Conservation (phyloP, 2,329 filamentous ascomycete genomes). For the Plenodomus lindquistii region DNA sequence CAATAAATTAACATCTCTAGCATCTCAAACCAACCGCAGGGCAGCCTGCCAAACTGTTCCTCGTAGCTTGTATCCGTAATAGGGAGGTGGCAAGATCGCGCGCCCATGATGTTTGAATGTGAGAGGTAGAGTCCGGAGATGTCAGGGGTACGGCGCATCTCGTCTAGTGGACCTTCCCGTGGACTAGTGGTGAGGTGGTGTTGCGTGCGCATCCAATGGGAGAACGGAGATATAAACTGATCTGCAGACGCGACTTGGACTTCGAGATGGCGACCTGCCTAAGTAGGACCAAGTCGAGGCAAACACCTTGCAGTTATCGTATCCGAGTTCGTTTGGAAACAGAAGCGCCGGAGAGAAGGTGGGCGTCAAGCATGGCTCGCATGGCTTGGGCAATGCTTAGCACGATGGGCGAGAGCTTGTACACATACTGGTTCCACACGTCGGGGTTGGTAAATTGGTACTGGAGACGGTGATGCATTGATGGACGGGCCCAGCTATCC, state of each 20-base stretch:
- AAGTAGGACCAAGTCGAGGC: neutral
- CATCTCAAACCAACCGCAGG: neutral
- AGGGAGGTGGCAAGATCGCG: slow-evolving; percentile 24
- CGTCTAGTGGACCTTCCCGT: slow-evolving; percentile 8
- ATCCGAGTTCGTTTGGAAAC: neutral
- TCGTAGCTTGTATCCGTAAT: slow-evolving; percentile 11
- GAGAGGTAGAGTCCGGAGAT: neutral
- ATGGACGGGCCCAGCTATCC: neutral
- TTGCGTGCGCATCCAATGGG: neutral
- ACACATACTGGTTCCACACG: neutral
- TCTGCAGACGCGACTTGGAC: neutral
- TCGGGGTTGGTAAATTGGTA: neutral
- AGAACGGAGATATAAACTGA: neutral
- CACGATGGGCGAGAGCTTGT: neutral
- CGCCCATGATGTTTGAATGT: neutral
- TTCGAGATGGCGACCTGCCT: neutral
- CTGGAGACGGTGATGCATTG: neutral
- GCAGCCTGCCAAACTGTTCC: neutral
- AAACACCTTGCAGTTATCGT: neutral
- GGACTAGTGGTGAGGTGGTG: neutral
- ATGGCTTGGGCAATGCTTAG: slow-evolving; percentile 4
- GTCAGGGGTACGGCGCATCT: neutral
- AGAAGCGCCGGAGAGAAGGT: neutral
- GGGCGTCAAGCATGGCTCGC: slow-evolving; percentile 4
- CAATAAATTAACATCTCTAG: neutral